Evolutionary conservation across 75 land plant species (phyloP).

Genomic region (Larix kaempferi): DNA sequence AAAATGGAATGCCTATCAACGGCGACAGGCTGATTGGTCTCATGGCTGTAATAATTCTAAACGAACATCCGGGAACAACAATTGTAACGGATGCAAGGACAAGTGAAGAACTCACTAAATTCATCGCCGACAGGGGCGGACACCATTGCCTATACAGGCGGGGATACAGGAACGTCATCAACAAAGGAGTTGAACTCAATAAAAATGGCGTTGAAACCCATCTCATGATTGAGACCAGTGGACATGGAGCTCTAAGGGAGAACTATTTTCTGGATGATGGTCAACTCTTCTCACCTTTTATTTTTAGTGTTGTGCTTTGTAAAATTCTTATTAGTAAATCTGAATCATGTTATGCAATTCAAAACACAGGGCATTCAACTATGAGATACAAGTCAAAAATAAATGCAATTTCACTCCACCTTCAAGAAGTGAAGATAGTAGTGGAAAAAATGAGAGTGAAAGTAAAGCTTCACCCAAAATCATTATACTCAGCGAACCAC

Average conservation of each 20-base stretch:
- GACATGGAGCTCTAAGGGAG: constrained; percentile 65
- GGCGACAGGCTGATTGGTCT: constrained; percentile 24
- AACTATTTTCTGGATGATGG: constrained; percentile 66
- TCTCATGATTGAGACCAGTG: constrained; percentile 68
- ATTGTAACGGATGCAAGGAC: constrained; percentile 55
- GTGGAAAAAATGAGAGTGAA: too few species aligned
- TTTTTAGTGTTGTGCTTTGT: neutral
- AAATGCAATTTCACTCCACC: too few species aligned
- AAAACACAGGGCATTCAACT: too few species aligned
- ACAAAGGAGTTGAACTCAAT: constrained; percentile 51
- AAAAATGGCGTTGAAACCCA: constrained; percentile 43
- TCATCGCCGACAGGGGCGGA: constrained; percentile 39
- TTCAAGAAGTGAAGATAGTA: too few species aligned
- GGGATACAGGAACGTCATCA: constrained; percentile 59
- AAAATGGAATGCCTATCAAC: constrained; percentile 40
- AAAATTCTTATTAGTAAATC: too few species aligned
- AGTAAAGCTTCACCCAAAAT: too few species aligned
- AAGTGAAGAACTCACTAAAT: constrained; percentile 32
- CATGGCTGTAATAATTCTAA: neutral
- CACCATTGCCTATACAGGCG: constrained; percentile 45
- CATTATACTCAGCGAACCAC: too few species aligned
- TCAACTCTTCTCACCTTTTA: constrained; percentile 4
- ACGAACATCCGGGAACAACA: constrained; percentile 34
- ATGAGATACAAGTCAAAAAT: too few species aligned
- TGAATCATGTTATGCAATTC: too few species aligned